phyloP scores from a whole-genome alignment of 371 early-diverging fungal species.

The Actinomortierella wolfii region DNA sequence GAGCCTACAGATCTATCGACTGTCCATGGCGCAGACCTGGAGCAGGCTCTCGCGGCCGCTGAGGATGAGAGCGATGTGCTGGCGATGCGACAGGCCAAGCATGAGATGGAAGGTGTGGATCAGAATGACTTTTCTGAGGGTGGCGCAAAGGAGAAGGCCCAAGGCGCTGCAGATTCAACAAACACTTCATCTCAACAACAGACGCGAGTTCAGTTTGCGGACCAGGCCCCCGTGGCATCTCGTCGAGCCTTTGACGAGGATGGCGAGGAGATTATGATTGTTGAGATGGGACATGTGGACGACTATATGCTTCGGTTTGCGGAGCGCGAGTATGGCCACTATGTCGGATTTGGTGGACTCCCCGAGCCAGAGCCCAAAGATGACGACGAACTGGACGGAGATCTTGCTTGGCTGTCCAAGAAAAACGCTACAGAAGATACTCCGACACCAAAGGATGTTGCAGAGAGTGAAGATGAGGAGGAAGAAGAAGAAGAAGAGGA shows the following conservation, averaged over 20 bases:
- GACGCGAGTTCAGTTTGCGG: slow-evolving; percentile 22
- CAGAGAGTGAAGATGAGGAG: background rate
- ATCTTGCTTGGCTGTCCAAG: background rate
- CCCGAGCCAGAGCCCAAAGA: slow-evolving; percentile 43
- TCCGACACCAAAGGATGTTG: slow-evolving; percentile 25
- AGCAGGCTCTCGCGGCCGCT: slow-evolving; percentile 68
- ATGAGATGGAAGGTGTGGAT: slow-evolving; percentile 67
- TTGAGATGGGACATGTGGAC: slow-evolving; percentile 68
- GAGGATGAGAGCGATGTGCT: slow-evolving; percentile 76
- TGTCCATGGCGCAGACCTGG: slow-evolving; percentile 56
- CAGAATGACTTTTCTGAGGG: slow-evolving; percentile 65
- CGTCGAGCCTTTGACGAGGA: slow-evolving; percentile 20
- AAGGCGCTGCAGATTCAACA: too few relatives aligned
- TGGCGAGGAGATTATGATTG: slow-evolving; percentile 33
- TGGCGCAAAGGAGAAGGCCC: too few relatives aligned
- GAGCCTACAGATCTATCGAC: slow-evolving; percentile 26
- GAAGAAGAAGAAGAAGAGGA: slow-evolving; percentile 22
- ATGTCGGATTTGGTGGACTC: slow-evolving; percentile 66
- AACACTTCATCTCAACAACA: too few relatives aligned
- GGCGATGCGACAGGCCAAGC: slow-evolving; percentile 68
- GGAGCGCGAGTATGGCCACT: slow-evolving; percentile 63
- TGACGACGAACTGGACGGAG: background rate
- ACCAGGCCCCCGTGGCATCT: slow-evolving; percentile 13
- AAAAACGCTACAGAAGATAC: too few relatives aligned
- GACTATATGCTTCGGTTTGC: slow-evolving; percentile 73